Conservation (phyloP, 768 basidiomycete species). For the Termitomyces sp. region DNA sequence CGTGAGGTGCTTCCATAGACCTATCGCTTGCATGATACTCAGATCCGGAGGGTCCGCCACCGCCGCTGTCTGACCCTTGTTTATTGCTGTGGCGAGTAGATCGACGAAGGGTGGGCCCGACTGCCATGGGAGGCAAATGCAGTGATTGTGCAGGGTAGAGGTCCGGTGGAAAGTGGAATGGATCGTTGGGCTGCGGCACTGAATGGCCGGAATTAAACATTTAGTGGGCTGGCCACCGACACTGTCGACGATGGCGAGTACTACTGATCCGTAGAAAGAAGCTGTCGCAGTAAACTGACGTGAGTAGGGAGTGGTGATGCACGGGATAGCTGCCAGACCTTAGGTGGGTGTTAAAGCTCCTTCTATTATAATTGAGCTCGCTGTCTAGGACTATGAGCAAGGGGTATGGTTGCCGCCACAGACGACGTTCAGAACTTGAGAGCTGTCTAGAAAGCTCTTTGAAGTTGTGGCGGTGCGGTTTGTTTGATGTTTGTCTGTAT, state of each 20-base stretch:
- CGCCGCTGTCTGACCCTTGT: slow-evolving; percentile 22
- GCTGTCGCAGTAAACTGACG: neutral
- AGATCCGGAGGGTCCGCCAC: slow-evolving; percentile 35
- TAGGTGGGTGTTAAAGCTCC: neutral
- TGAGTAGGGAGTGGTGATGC: neutral
- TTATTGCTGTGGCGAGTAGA: slow-evolving; percentile 24
- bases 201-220: slow-evolving; percentile 4
- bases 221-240: slow-evolving; percentile 5
- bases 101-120: slow-evolving; percentile 23
- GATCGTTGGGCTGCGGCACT: neutral
- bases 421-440: slow-evolving; percentile 10
- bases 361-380: neutral
- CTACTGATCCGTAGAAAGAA: slow-evolving; percentile 1
- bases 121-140: slow-evolving; percentile 21
- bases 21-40: slow-evolving; percentile 47
- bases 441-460: slow-evolving; percentile 11
- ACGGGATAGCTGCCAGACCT: neutral
- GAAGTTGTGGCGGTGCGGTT: slow-evolving; percentile 14
- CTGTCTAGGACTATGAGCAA: slow-evolving; percentile 3
- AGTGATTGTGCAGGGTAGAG: slow-evolving; percentile 13
- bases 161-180: slow-evolving; percentile 5
- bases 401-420: neutral
- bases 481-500: slow-evolving; percentile 15
- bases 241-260: slow-evolving; percentile 5
- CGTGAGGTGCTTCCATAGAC: slow-evolving; percentile 27